Conservation (phyloP, 2,329 filamentous ascomycete genomes). For the Arthrinium puccinioides region DNA sequence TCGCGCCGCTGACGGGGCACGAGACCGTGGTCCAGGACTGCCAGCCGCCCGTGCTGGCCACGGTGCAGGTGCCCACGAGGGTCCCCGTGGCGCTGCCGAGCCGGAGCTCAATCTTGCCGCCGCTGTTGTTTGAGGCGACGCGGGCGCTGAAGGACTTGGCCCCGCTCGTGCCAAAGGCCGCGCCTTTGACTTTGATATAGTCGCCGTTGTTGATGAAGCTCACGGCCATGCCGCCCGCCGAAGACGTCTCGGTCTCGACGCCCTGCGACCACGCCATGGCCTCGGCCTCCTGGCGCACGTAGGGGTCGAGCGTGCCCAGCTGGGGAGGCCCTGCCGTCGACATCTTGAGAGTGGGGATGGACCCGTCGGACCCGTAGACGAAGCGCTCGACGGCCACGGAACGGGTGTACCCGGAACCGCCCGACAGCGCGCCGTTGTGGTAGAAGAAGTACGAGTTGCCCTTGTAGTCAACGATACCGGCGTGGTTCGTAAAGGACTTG, state of each 20-base stretch:
- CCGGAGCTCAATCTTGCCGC: slow-evolving; percentile 20
- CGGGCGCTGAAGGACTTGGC: slow-evolving; percentile 15
- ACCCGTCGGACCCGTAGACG: slow-evolving; percentile 18
- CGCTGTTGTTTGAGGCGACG: slow-evolving; percentile 16
- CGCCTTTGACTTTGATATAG: slow-evolving; percentile 24
- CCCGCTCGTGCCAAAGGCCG: slow-evolving; percentile 18
- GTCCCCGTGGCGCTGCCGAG: slow-evolving; percentile 16
- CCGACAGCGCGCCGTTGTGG: slow-evolving; percentile 23
- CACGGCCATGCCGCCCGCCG: slow-evolving; percentile 18
- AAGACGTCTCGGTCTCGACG: slow-evolving; percentile 14
- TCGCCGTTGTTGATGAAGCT: slow-evolving; percentile 19
- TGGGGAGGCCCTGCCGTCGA: slow-evolving; percentile 19
- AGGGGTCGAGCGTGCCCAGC: slow-evolving; percentile 17
- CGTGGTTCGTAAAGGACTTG: slow-evolving; percentile 22
- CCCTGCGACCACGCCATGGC: slow-evolving; percentile 21
- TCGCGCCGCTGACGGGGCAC: slow-evolving; percentile 12
- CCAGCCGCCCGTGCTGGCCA: slow-evolving; percentile 20
- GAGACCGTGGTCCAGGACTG: slow-evolving; percentile 15
- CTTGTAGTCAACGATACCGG: slow-evolving; percentile 20
- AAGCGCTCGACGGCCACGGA: slow-evolving; percentile 20
- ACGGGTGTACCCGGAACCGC: slow-evolving; percentile 18
- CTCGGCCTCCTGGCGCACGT: slow-evolving; percentile 18
- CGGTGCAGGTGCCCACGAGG: slow-evolving; percentile 17
- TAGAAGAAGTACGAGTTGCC: slow-evolving; percentile 23
- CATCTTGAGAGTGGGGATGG: slow-evolving; percentile 20